Base-by-base conservation (phyloP, 495 filamentous ascomycete genomes). In the Massariosphaeria phaeospora region DNA sequence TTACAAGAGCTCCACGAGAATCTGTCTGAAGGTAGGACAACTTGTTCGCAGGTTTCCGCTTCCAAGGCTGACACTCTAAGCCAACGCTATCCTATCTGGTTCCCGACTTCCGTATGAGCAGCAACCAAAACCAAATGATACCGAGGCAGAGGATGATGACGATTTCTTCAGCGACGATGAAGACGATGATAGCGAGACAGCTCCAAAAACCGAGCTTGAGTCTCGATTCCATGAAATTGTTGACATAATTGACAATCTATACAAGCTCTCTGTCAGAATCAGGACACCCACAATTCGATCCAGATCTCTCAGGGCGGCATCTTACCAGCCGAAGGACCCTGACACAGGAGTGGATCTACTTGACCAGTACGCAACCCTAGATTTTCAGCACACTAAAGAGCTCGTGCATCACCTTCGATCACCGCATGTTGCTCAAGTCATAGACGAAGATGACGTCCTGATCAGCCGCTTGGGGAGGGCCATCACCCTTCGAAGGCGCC, bases 221-320 rank as follows among this genome's bases (percentile, higher is more conserved):
- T 44, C 55, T 20, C 55, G 61, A 2, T 59, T 63, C 33, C 33
- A 46, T 6, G 61, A 63, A 15, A 44, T 59, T 9, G 40, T 59
- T 23, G 61, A 63, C 34, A 63, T 63, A 20, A 52, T 63, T 20
- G 49, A 63, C 39, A 63, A 63, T 42, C 42, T 63, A 2, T 63
- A 63, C 34, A 59, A 56, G 40, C 44, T 63, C 11, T 59, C 55
- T 20, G 55, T 63, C 8, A 44, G 61, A 9, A 63, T 63, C 17
- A 49, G 61, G 9, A 30, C 44, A 13, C 61, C 61, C 1, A 63
- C 61, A 5, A 41, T 63, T 34, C 35, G 47, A 2, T 44, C 55
- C 0, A 55, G 61, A 33, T 63, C 61, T 3, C 41, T 63, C 3
- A 63, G 56, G 26, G 61, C 61, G 24, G 51, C 61, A 10, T 59